Conservation (phyloP, 1,139 yeast species). For the Yamadazyma dendronema region DNA sequence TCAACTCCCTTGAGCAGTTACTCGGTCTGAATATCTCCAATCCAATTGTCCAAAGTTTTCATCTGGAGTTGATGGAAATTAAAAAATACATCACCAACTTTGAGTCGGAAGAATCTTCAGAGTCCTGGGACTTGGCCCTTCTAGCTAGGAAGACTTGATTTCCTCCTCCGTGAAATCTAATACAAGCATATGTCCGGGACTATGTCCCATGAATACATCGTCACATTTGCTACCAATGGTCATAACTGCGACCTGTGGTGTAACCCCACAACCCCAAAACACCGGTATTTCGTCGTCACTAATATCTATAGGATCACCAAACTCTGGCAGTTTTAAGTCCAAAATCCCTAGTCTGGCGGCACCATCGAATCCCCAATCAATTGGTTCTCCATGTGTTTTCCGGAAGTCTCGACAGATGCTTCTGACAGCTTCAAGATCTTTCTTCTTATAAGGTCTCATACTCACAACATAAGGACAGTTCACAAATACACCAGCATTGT, state of each 20-base stretch:
- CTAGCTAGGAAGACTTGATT: neutral
- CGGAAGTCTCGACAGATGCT: conserved; percentile 23
- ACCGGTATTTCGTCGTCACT: conserved; percentile 32
- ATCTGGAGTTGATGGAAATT: conserved; percentile 4
- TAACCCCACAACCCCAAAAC: conserved; percentile 41
- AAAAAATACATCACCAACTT: conserved; percentile 1
- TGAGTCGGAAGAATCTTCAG: neutral
- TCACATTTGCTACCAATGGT: conserved; percentile 19
- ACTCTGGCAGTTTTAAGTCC: conserved; percentile 12
- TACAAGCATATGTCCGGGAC: conserved; percentile 31
- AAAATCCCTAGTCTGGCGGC: conserved; percentile 20
- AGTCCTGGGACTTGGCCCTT: neutral
- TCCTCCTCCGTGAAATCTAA: conserved; percentile 24
- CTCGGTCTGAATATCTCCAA: neutral
- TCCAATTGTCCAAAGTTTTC: neutral
- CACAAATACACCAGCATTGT: conserved; percentile 30
- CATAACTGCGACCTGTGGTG: conserved; percentile 32
- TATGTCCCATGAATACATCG: conserved; percentile 27
- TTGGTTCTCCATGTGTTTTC: conserved; percentile 33
- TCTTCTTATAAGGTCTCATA: conserved; percentile 31
- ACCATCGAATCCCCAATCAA: conserved; percentile 36
- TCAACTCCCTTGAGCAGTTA: conserved; percentile 7
- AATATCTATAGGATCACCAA: conserved; percentile 8
- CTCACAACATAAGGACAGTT: conserved; percentile 32
- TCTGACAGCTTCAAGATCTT: conserved; percentile 23